A percentile compares a stretch with the other conserved stretches of the same genome.
Conservation (phyloP, 768 basidiomycete species). For the Macrolepiota fuliginosa region DNA sequence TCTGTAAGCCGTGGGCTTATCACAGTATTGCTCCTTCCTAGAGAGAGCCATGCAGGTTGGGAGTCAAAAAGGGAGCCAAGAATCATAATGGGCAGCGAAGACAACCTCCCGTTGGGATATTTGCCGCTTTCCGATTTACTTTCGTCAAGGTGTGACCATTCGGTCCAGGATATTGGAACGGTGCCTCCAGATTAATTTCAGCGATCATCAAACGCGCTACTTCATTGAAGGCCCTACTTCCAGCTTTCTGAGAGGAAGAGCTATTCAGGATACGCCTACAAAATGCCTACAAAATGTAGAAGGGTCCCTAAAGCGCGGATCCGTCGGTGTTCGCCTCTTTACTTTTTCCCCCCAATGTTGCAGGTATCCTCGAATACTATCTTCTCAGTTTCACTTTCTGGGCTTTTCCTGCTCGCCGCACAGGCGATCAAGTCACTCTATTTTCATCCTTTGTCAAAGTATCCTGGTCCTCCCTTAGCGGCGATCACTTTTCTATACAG, state of each 20-base stretch:
- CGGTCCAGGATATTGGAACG: neutral
- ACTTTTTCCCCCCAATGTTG: neutral
- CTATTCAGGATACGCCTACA: neutral
- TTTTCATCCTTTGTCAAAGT: conserved; percentile 27
- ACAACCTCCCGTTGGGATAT: neutral
- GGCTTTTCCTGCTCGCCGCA: neutral
- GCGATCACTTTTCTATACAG: conserved; percentile 31
- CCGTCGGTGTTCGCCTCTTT: neutral
- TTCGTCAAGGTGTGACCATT: neutral
- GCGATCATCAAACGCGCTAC: neutral
- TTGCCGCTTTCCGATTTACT: neutral
- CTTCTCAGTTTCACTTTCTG: neutral
- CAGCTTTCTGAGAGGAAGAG: neutral
- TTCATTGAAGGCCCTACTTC: neutral
- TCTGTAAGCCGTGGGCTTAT: too few relatives aligned
- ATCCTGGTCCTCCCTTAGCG: conserved; percentile 32
- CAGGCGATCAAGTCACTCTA: conserved; percentile 18
- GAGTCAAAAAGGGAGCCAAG: too few relatives aligned
- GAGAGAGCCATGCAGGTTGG: too few relatives aligned
- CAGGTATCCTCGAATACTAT: neutral
- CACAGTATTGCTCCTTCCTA: too few relatives aligned
- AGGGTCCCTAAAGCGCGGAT: neutral
- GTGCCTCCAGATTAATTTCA: neutral
- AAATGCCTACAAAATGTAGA: neutral
- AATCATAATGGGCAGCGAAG: neutral